Percentiles rank a stretch among this genome's conserved stretches.
Evolutionary conservation across 495 filamentous ascomycete species (phyloP).

Genomic region (Xanthoparmelia taractica): DNA sequence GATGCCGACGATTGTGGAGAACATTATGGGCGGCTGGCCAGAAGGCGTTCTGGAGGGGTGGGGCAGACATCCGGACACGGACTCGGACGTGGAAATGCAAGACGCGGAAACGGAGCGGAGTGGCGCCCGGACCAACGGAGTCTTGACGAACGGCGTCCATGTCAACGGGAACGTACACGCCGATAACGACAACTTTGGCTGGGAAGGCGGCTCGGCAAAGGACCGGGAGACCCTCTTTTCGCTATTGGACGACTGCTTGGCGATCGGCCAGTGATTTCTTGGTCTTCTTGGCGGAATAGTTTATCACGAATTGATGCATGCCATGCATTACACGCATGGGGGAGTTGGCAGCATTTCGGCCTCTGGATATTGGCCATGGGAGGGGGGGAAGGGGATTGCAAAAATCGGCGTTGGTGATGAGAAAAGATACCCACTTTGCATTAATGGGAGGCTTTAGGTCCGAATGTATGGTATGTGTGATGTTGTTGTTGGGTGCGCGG

Average conservation of each 20-base stretch:
- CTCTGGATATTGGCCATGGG: slow-evolving; percentile 11
- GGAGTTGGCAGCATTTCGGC: slow-evolving; percentile 3
- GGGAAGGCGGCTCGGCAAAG: slow-evolving; percentile 60
- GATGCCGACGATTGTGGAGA: slow-evolving; percentile 65
- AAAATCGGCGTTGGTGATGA: background rate
- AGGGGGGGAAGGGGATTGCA: no score
- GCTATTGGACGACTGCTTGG: slow-evolving; percentile 59
- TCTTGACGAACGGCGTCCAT: slow-evolving; percentile 29
- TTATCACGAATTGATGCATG: slow-evolving; percentile 1
- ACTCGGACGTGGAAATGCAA: slow-evolving; percentile 16
- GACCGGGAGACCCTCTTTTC: slow-evolving; percentile 58
- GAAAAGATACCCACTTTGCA: slow-evolving; percentile 20
- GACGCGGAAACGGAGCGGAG: slow-evolving; percentile 26
- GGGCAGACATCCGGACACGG: slow-evolving; percentile 24
- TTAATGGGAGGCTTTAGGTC: slow-evolving; percentile 7
- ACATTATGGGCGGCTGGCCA: slow-evolving; percentile 62
- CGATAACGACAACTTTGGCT: slow-evolving; percentile 40
- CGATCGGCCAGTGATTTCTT: slow-evolving; percentile 38
- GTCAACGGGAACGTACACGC: slow-evolving; percentile 25
- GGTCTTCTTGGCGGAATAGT: background rate
- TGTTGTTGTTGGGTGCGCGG: background rate
- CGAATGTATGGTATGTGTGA: background rate
- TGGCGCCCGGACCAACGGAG: slow-evolving; percentile 24
- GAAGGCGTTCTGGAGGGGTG: slow-evolving; percentile 65
- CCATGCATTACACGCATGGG: slow-evolving; percentile 7